Evolutionary conservation across 805 yeast genomes (phyloP).

Genomic region (Saturnispora hagleri): DNA sequence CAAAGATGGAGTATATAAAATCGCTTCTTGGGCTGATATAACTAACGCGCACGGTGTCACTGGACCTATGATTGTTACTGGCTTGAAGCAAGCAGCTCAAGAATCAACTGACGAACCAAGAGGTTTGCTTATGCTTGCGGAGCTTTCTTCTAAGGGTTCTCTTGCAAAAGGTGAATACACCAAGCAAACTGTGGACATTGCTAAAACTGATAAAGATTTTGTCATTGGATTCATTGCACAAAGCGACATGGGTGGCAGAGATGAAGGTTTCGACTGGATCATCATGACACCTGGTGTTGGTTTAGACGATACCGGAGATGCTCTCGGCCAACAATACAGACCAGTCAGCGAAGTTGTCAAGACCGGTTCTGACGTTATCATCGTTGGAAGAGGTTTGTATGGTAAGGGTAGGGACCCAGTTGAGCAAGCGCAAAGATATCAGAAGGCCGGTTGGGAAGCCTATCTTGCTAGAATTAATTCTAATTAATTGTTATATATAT

Average conservation of each 20-base stretch:
- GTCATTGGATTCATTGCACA: constrained; percentile 97
- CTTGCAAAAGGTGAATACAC: constrained; percentile 92
- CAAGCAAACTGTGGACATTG: constrained; percentile 77
- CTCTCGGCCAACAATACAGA: constrained; percentile 93
- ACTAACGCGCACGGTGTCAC: constrained; percentile 98
- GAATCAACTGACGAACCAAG: constrained; percentile 69
- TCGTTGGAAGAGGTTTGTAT: constrained; percentile 96
- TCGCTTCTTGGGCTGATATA: constrained; percentile 92
- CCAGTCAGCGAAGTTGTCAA: constrained; percentile 77
- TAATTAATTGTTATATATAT: not conserved
- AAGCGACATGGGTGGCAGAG: constrained; percentile 71
- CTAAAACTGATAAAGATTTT: constrained; percentile 71
- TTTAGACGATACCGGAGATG: constrained; percentile 91
- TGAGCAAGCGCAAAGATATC: constrained; percentile 80
- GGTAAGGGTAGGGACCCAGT: constrained; percentile 91
- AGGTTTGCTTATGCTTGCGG: constrained; percentile 92
- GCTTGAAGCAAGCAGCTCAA: constrained; percentile 73
- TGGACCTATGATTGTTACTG: constrained; percentile 87
- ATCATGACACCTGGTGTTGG: constrained; percentile 99
- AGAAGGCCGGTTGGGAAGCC: constrained; percentile 93
- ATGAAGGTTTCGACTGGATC: constrained; percentile 88
- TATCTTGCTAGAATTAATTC: constrained; percentile 40
- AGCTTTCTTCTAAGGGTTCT: constrained; percentile 87
- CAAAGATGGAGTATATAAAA: constrained; percentile 78
- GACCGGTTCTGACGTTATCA: constrained; percentile 88